A percentile compares a stretch with the other conserved stretches of the same genome.
These are phyloP conservation scores for Sclerotinia subarctica DNA, from an alignment of 2,329 filamentous ascomycete genomes.

Conservation along the genomic window DNA sequence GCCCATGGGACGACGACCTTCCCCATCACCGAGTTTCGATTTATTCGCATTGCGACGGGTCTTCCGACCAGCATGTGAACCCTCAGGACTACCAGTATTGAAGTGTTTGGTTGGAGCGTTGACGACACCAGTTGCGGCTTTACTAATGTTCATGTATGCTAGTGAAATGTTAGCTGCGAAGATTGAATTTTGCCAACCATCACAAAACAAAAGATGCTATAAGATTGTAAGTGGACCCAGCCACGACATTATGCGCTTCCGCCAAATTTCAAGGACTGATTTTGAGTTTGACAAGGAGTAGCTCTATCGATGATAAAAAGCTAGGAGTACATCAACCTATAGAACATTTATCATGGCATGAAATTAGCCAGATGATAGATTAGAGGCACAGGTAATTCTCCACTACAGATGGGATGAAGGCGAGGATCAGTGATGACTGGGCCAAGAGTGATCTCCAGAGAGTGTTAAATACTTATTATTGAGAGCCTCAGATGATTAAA, in stretches of 20 bases:
- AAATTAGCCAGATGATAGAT: not conserved
- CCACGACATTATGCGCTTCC: not conserved
- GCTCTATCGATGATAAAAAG: not conserved
- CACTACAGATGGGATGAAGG: not conserved
- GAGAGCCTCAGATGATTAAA: not conserved
- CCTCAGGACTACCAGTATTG: not conserved
- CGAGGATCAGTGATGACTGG: not conserved
- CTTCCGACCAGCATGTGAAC: not conserved
- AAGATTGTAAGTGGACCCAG: not conserved
- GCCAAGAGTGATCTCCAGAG: not conserved
- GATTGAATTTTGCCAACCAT: not conserved
- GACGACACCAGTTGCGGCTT: not conserved
- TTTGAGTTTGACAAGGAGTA: not conserved
- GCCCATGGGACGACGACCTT: not conserved
- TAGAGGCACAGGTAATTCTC: not conserved
- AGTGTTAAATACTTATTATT: not conserved
- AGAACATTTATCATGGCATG: not conserved
- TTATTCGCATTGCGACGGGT: not conserved
- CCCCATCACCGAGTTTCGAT: not conserved
- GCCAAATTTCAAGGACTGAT: not conserved
- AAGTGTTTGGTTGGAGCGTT: not conserved
- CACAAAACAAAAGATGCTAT: not conserved
- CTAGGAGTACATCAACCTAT: not conserved
- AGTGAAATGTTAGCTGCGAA: not conserved
- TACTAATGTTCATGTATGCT: conserved; percentile 8